Conservation (phyloP, 768 basidiomycete species). For the Hypholoma sublateritium region DNA sequence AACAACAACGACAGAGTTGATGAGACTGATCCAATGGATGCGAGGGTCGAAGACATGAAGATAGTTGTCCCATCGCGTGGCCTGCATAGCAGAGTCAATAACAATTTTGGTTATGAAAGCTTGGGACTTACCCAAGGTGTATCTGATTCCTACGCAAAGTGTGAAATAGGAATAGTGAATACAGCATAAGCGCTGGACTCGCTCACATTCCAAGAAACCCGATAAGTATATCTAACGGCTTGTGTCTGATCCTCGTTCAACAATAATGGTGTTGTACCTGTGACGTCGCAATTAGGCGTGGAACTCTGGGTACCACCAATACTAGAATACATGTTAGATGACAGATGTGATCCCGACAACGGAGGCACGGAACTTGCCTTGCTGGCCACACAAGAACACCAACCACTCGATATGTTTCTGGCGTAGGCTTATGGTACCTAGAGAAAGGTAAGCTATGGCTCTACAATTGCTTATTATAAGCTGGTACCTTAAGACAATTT, state of each 20-base stretch:
- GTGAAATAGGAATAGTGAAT: slow-evolving; percentile 1
- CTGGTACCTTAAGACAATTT: slow-evolving; percentile 69
- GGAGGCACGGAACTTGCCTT: slow-evolving; percentile 28
- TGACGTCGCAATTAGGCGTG: slow-evolving; percentile 50
- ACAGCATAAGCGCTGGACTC: background rate
- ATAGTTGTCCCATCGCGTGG: slow-evolving; percentile 96
- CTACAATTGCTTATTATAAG: background rate
- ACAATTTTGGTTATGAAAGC: background rate
- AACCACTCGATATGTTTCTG: slow-evolving; percentile 80
- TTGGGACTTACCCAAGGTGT: slow-evolving; percentile 68
- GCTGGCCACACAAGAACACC: slow-evolving; percentile 85
- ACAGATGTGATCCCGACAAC: background rate
- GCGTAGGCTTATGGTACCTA: slow-evolving; percentile 79
- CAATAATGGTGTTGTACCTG: slow-evolving; percentile 43
- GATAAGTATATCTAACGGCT: slow-evolving; percentile 81
- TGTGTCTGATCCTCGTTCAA: slow-evolving; percentile 63
- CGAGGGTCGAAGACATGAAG: slow-evolving; percentile 90
- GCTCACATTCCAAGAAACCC: slow-evolving; percentile 82
- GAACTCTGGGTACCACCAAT: slow-evolving; percentile 61
- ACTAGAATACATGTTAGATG: slow-evolving; percentile 32
- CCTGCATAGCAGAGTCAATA: slow-evolving; percentile 42
- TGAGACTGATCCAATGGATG: slow-evolving; percentile 95
- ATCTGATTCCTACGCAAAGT: slow-evolving; percentile 62
- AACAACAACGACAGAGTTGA: slow-evolving; percentile 91
- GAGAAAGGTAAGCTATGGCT: background rate